Base-by-base conservation (phyloP, 805 yeast species). In the Wickerhamiella sorbophila region DNA sequence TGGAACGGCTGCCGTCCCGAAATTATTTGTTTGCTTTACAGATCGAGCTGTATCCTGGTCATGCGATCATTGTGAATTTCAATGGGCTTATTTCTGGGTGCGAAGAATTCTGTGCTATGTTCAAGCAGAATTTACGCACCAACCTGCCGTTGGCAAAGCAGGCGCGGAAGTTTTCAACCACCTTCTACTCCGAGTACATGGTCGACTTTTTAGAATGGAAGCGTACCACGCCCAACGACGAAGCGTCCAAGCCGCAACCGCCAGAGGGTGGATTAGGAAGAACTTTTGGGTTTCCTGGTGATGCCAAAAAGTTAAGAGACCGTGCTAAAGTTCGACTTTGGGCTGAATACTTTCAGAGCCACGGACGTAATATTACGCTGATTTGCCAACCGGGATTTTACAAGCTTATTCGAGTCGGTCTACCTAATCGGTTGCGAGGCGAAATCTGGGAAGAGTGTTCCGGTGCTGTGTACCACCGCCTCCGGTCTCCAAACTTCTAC, bases 361-460 rank as follows among this genome's bases (percentile, higher is more conserved):
- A 86, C 53, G 98, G 98, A 22, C 69, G 94, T 38, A 86, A 87
- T 53, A 63, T 91, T 40, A 76, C 93, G 1, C 52, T 88, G 16
- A 69, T 83, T 1, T 72, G 76, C 38, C 83, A 80, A 43, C 83
- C 77, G 31, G 74, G 77, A 55, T 93, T 85, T 55, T 82, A 77
- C 58, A 82, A 81, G 54, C 70, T 91, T 39, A 71, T 91, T 6
- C 69, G 96, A 39, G 91, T 87, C 14, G 97, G 98, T 0, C 68
- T 91, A 19, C 97, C 97, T n/a, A 88, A 88, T 56, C 70, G 93
- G 45, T 65, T 91, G 41, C 71, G 99, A 50, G 98, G 98, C 31
- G 99, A 91, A 55, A 66, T 91, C 12, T 91, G 99, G 99, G 98
- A 91, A 58, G 63, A 84, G 41, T 74, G 85, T 40, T 75, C 84